Base-by-base conservation (phyloP, 306 rosid species). In the Geum urbanum region DNA sequence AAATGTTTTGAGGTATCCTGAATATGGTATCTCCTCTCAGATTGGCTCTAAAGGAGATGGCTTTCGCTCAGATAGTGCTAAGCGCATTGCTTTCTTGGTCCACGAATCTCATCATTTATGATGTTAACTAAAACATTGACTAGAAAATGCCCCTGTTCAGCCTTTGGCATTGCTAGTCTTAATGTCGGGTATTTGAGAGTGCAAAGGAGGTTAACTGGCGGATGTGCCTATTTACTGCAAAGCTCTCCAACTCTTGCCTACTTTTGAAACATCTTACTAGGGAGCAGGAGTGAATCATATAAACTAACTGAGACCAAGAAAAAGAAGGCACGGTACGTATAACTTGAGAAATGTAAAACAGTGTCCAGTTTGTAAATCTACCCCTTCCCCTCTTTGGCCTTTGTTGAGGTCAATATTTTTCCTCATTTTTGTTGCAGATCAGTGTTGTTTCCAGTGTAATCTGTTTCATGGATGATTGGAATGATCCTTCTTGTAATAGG, bases 71-170 rank as follows among this genome's bases (percentile, higher is more conserved):
- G 96, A 94, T 72, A 79, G 92, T 79, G 79, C 79, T 67, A 90
- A 94, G 88, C 95, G 88, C 37, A 76, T 91, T 76, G 63, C 88
- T 79, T 74, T 84, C 87, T 72, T 88, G 84, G 78, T 90, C 83
- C 96, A 79, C 59, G 87, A 83, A 76, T 63, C 96, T 80, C 98
- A 87, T 72, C 79, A 81, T 84, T 87, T 88, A 74, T 90, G 88
- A 90, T 83, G 76, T 44, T 77, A 74, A 81, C 73, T 63, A 63
- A 69, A 82, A 45, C 77, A 78, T 53, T 83, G 77, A 61, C 52
- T 82, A 70, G 79, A 72, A 78, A 70, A 62, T 41, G 45, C 75
- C 83, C 81, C 46, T 71, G 70, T 76, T 55, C 63, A 63, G 71
- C 82, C 47, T 73, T 72, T 68, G 79, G 78, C 61, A 75, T 88